Percentiles rank a stretch among this genome's conserved stretches.
phyloP scores from a whole-genome alignment of 2,329 filamentous ascomycete species.

The Aspergillus pseudotamarii region DNA sequence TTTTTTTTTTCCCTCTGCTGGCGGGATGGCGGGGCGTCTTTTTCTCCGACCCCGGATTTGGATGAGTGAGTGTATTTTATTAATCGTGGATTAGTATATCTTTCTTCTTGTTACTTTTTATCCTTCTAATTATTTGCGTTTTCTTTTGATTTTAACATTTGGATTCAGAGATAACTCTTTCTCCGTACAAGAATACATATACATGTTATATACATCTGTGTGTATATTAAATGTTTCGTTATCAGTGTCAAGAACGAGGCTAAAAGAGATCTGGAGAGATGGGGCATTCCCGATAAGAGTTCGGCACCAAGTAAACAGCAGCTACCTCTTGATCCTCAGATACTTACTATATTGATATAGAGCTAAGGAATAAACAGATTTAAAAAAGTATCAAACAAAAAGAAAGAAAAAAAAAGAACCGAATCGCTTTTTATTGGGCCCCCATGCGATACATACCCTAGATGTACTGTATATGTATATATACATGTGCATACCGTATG shows the following conservation, averaged over 20 bases:
- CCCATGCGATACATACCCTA: not conserved
- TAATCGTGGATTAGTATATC: not conserved
- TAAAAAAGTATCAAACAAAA: not conserved
- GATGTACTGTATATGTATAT: too few species aligned
- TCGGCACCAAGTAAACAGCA: not conserved
- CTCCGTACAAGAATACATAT: not conserved
- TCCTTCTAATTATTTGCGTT: too few species aligned
- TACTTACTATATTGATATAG: not conserved
- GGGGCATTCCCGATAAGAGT: not conserved
- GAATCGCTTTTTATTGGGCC: too few species aligned
- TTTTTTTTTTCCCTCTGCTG: constrained; percentile 13
- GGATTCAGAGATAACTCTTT: not conserved
- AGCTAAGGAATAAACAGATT: not conserved
- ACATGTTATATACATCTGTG: not conserved
- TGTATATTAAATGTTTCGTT: not conserved
- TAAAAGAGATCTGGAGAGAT: not conserved
- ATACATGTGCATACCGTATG: not conserved
- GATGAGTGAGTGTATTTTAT: constrained; percentile 2
- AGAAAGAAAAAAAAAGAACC: too few species aligned
- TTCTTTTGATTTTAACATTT: not conserved
- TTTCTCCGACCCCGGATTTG: constrained; percentile 25
- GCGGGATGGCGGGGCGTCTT: constrained; percentile 23
- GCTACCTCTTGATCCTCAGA: not conserved
- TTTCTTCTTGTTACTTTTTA: not conserved
- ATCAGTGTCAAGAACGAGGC: not conserved